These are phyloP conservation scores for Coelastrella sp. DNA, from an alignment of 139 green algal species.

Conservation along the genomic window DNA sequence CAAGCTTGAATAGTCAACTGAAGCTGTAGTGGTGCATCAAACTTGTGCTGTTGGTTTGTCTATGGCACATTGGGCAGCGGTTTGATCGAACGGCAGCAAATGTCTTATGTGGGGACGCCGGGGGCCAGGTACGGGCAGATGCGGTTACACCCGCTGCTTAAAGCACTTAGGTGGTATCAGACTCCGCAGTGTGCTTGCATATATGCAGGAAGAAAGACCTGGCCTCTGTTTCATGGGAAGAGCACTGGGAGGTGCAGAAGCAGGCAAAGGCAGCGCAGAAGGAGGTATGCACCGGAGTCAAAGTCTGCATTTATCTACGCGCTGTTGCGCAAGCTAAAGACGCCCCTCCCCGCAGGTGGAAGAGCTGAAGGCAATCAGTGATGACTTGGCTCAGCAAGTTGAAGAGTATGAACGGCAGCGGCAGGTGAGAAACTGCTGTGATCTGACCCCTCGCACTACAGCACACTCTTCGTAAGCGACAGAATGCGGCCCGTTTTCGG, in stretches of 20 bases:
- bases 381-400: background rate
- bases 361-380: background rate
- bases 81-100: background rate
- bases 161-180: background rate
- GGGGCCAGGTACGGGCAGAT: background rate
- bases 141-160: background rate
- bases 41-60: no score
- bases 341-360: background rate
- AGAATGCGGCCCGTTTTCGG: no score
- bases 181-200: background rate
- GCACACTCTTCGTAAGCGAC: no score
- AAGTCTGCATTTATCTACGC: background rate
- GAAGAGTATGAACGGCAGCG: slow-evolving; percentile 31
- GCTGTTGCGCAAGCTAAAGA: no score
- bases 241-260: slow-evolving; percentile 30
- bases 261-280: slow-evolving; percentile 15
- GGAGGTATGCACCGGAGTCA: background rate
- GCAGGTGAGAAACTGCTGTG: background rate
- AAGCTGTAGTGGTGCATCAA: no score
- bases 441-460: background rate
- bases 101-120: background rate
- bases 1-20: no score
- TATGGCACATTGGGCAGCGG: background rate
- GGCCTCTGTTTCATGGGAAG: slow-evolving; percentile 32
- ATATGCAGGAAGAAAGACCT: slow-evolving; percentile 30